Conservation (phyloP, 441 rosid species). For the Gossypium davidsonii region DNA sequence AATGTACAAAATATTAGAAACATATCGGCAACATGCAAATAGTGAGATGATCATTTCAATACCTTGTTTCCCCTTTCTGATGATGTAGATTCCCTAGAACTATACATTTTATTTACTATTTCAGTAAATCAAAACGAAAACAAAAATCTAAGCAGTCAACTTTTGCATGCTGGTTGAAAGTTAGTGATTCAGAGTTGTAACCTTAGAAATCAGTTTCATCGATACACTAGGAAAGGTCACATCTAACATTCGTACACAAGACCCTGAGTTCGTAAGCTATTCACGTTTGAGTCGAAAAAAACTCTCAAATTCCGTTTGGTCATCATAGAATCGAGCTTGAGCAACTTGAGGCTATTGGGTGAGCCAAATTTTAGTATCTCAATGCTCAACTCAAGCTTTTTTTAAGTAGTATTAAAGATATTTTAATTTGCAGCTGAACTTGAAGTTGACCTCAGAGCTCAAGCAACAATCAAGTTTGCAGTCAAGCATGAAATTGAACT, state of each 20-base stretch:
- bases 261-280: neutral
- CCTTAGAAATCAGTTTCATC: neutral
- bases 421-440: no score
- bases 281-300: neutral
- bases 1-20: neutral
- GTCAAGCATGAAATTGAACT: no score
- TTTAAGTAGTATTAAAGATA: no score
- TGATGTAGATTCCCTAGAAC: no score
- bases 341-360: neutral
- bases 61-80: neutral
- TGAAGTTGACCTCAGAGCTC: no score
- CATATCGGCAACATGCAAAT: neutral
- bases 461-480: no score
- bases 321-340: neutral
- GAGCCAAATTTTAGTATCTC: neutral
- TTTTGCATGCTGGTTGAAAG: neutral
- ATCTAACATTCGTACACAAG: neutral
- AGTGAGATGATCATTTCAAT: neutral
- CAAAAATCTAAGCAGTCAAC: neutral
- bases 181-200: neutral
- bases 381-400: no score
- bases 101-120: neutral
- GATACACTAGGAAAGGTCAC: neutral
- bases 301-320: neutral
- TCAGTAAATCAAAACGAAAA: neutral